A percentile compares a stretch with the other conserved stretches of the same genome.
phyloP scores from a whole-genome alignment of 768 basidiomycete genomes.

The Russula sp. region DNA sequence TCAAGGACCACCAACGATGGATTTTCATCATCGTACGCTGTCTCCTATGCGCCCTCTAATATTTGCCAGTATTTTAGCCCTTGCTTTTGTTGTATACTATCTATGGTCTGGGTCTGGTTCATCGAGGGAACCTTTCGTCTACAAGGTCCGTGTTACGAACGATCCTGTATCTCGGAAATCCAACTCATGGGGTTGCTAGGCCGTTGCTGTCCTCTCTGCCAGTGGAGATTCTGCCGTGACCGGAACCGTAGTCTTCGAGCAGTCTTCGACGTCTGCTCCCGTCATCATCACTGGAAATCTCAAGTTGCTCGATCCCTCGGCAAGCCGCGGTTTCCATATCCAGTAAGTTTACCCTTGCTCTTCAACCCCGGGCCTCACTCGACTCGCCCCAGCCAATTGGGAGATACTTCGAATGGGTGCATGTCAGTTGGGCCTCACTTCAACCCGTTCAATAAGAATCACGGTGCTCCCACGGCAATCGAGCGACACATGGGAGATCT shows the following conservation, averaged over 20 bases:
- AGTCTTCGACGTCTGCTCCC: conserved; percentile 42
- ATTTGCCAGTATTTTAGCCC: not conserved
- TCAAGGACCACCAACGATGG: not conserved
- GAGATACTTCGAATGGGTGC: too few relatives aligned
- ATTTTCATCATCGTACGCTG: not conserved
- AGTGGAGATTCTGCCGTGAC: conserved; percentile 52
- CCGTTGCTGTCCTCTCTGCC: conserved; percentile 53
- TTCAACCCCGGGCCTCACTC: too few relatives aligned
- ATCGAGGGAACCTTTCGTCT: not conserved
- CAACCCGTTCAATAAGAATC: conserved; percentile 61
- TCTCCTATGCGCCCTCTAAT: not conserved
- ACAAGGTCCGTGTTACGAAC: not conserved
- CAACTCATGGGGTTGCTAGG: conserved; percentile 32
- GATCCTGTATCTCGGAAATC: too few relatives aligned
- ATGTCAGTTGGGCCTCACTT: conserved; percentile 67
- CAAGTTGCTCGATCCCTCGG: conserved; percentile 41
- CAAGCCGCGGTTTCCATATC: conserved; percentile 6
- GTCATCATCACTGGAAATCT: conserved; percentile 62
- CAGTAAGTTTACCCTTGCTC: conserved; percentile 23
- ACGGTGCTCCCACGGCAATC: conserved; percentile 54
- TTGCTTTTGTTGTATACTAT: not conserved
- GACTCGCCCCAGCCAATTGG: too few relatives aligned
- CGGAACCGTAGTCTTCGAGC: conserved; percentile 64
- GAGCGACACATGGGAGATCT: conserved; percentile 69
- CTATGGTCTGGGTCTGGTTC: not conserved